Evolutionary conservation across 331 rosid species (phyloP).

Genomic region (Phaseolus coccineus): DNA sequence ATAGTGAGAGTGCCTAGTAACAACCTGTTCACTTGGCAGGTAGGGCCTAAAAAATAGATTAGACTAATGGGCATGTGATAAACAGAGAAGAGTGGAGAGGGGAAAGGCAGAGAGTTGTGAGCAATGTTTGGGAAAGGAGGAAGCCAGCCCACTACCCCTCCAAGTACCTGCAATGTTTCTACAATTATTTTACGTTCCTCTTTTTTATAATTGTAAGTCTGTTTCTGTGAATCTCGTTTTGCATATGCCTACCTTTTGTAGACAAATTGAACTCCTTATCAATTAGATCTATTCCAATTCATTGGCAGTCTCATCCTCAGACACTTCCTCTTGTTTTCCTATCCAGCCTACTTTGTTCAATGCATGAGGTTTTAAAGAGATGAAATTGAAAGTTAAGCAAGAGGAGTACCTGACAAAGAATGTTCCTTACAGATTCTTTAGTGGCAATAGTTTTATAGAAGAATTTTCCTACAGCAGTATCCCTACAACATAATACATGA

Average conservation of each 20-base stretch:
- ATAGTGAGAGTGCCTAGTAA: neutral
- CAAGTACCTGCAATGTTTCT: conserved; percentile 2
- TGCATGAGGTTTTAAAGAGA: conserved; percentile 30
- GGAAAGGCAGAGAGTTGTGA: neutral
- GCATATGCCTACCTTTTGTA: neutral
- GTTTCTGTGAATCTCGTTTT: neutral
- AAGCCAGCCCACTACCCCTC: conserved; percentile 2
- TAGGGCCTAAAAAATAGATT: neutral
- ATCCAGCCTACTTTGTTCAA: conserved; percentile 1
- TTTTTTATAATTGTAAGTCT: conserved; percentile 4
- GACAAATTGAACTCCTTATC: neutral
- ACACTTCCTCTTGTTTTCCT: conserved; percentile 32
- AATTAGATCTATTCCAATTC: conserved; percentile 31
- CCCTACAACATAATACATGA: conserved; percentile 61
- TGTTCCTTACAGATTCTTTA: conserved; percentile 76
- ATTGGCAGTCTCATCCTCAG: conserved; percentile 7
- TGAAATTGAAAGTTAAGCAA: conserved; percentile 5
- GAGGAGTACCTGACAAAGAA: conserved; percentile 82
- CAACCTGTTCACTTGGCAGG: neutral
- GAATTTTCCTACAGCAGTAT: conserved; percentile 73
- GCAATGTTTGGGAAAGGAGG: neutral
- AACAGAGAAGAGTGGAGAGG: conserved; percentile 6
- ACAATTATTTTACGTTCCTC: neutral
- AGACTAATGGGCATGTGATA: neutral
- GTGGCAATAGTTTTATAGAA: conserved; percentile 78